Conservation (phyloP, 2,329 filamentous ascomycete species). For the Eutypella sp. region DNA sequence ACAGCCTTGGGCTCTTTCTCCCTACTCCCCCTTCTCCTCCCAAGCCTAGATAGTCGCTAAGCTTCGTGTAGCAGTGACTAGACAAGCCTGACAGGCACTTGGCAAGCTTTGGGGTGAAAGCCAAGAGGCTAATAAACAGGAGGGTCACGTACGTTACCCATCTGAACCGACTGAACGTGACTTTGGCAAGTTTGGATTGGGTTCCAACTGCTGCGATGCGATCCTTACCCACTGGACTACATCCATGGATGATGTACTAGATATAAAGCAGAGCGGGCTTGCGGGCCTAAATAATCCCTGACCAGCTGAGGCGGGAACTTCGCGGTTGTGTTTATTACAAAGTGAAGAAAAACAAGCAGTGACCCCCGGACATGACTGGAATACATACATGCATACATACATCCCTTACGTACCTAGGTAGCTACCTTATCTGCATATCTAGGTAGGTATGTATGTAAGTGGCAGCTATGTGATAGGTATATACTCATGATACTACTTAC, state of each 20-base stretch:
- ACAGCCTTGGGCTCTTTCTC: too few relatives aligned
- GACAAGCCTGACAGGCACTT: too few relatives aligned
- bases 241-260: not conserved
- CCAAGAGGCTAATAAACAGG: conserved; percentile 1
- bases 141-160: too few relatives aligned
- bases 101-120: not conserved
- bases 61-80: not conserved
- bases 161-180: too few relatives aligned
- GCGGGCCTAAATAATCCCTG: not conserved
- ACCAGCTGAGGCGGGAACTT: not conserved
- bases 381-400: not conserved
- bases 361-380: too few relatives aligned
- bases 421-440: not conserved
- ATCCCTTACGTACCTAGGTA: too few relatives aligned
- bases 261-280: too few relatives aligned
- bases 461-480: not conserved
- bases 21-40: too few relatives aligned
- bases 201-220: too few relatives aligned
- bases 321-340: too few relatives aligned
- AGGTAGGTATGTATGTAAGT: not conserved
- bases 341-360: too few relatives aligned
- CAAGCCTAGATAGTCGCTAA: not conserved
- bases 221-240: not conserved
- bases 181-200: too few relatives aligned
- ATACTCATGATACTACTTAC: not conserved